Base-by-base conservation (phyloP, 306 rosid genomes). In the Hippophae gyantsensis region DNA sequence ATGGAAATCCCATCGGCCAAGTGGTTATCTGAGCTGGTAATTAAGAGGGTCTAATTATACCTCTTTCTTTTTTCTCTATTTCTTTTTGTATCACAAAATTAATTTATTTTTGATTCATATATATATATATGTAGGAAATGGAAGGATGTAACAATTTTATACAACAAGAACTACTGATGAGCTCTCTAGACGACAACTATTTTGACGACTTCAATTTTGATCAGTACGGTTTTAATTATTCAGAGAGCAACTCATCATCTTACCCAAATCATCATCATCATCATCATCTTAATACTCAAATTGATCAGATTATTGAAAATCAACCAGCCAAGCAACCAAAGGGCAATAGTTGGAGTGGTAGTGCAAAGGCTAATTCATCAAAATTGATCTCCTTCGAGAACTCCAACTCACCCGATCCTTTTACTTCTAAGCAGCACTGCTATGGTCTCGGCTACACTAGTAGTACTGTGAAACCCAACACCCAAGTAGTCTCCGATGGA, bases 311-410 rank as follows among this genome's bases (percentile, higher is more conserved):
- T 32, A 32, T 32, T 32, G 38, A 32, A 32, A 2, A 4, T 2
- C 38, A 32, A 32, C 3, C 76, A 8, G 63, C 61, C 3, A 77
- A 81, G 32, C 83, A 69, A 79, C 65, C 61, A 10, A 86, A 76
- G 65, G 55, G 27, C 48, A 63, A 10, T 32, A 32, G 38, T 2
- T 32, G 38, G 38, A 32, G 38, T 48, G 40, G 10, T 14, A 52
- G 66, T 46, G 6, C 50, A 11, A 76, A 62, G 52, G 60, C 77
- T 48, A 57, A 77, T 40, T 42, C 84, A 5, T 74, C 97, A 14
- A 80, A 86, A 26, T 53, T 90, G 2, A 78, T 90, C 60, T 84
- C 94, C 7, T 90, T 90, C 32, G 73, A 69, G 1, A 65, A 74
- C 40, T 69, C 70, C 9, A 74, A 66, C 27, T 68, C 52, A 48